These are phyloP conservation scores for Botrytis tulipae DNA, from an alignment of 2,329 filamentous ascomycete species.

Conservation along the genomic window DNA sequence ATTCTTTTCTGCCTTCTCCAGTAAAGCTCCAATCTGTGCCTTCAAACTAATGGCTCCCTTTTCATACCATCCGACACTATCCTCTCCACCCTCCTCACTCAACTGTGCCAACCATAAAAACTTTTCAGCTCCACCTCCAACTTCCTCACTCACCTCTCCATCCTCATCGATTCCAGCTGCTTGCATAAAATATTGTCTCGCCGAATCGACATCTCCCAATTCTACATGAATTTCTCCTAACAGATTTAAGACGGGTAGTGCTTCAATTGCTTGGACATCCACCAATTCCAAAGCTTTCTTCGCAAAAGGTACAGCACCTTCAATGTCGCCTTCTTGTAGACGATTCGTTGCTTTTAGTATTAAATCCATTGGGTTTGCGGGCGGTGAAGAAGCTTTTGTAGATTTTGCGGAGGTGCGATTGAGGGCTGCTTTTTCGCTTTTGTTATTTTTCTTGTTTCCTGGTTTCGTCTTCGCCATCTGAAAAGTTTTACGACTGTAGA, in stretches of 20 bases:
- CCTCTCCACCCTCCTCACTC: slow-evolving; percentile 65
- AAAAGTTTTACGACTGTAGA: not conserved
- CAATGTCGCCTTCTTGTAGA: slow-evolving; percentile 39
- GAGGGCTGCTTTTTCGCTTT: slow-evolving; percentile 34
- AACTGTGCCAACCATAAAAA: slow-evolving; percentile 94
- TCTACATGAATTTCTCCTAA: slow-evolving; percentile 42
- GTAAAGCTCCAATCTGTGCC: slow-evolving; percentile 64
- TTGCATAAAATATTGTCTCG: slow-evolving; percentile 67
- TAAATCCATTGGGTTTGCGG: slow-evolving; percentile 30
- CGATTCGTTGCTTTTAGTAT: slow-evolving; percentile 34
- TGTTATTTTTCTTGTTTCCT: slow-evolving; percentile 35
- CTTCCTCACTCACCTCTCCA: slow-evolving; percentile 64
- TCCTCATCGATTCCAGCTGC: slow-evolving; percentile 76
- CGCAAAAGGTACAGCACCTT: slow-evolving; percentile 34
- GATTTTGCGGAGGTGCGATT: slow-evolving; percentile 33
- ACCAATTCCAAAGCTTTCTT: slow-evolving; percentile 33
- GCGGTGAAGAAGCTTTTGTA: slow-evolving; percentile 31
- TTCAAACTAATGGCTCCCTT: slow-evolving; percentile 71
- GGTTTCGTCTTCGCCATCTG: slow-evolving; percentile 41
- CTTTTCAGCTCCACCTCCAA: slow-evolving; percentile 86
- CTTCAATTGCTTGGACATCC: slow-evolving; percentile 31
- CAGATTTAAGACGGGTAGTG: slow-evolving; percentile 38
- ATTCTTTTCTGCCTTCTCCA: slow-evolving; percentile 50
- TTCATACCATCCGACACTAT: slow-evolving; percentile 67
- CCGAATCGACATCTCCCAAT: slow-evolving; percentile 68